Percentiles rank a stretch among this genome's conserved stretches.
Conservation (phyloP, 805 yeast genomes). For the Lachancea mirantina region DNA sequence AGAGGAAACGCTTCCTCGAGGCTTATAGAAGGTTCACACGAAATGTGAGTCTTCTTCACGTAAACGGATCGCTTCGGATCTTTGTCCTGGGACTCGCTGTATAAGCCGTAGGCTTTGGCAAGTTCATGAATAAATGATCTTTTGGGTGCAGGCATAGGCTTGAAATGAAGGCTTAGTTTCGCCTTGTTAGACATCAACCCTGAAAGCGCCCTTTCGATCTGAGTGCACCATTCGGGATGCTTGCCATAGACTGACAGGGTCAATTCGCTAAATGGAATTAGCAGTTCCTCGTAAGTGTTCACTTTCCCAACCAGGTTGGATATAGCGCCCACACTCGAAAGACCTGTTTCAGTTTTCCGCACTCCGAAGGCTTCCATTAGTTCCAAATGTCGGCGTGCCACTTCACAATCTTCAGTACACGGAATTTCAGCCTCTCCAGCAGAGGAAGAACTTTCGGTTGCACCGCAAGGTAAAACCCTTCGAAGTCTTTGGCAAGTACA, state of each 20-base stretch:
- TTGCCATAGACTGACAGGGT: constrained; percentile 41
- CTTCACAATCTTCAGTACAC: constrained; percentile 68
- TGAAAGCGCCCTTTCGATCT: constrained; percentile 49
- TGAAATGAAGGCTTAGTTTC: constrained; percentile 49
- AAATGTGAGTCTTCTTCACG: constrained; percentile 35
- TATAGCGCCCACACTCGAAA: constrained; percentile 10
- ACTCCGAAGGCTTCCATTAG: constrained; percentile 57
- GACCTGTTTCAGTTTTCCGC: constrained; percentile 2
- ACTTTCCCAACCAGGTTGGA: constrained; percentile 21
- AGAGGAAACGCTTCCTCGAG: constrained; percentile 34
- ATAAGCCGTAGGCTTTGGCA: constrained; percentile 50
- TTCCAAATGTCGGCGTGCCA: constrained; percentile 50
- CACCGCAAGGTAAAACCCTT: constrained; percentile 50
- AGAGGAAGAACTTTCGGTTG: constrained; percentile 31
- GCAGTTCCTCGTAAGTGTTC: constrained; percentile 22
- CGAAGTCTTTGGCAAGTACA: constrained; percentile 62
- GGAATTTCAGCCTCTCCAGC: constrained; percentile 36
- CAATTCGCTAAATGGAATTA: constrained; percentile 39
- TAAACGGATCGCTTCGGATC: constrained; percentile 75
- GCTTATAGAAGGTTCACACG: constrained; percentile 18
- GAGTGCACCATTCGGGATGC: constrained; percentile 63
- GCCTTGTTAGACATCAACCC: constrained; percentile 39
- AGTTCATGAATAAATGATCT: constrained; percentile 65
- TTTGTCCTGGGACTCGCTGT: constrained; percentile 68
- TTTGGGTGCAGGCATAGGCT: constrained; percentile 65